phyloP scores from a whole-genome alignment of 208 protist genomes.

The Trypanosoma scelopori region DNA sequence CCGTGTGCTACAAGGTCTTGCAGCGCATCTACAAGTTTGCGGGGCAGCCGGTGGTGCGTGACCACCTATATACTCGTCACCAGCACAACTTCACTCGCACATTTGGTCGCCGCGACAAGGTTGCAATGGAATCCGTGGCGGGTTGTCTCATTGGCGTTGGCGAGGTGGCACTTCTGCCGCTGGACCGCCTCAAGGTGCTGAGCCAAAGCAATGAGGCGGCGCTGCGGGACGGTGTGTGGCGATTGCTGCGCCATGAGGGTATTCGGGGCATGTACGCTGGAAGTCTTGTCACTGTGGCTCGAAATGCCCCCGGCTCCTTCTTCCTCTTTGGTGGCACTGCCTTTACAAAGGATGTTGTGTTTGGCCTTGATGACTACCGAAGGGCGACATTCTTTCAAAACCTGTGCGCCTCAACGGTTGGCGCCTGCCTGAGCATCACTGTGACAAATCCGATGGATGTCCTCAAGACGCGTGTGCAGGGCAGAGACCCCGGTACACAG shows the following conservation, averaged over 20 bases:
- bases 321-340: slow-evolving; percentile 88
- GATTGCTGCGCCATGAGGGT: slow-evolving; percentile 76
- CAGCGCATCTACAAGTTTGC: slow-evolving; percentile 93
- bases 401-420: slow-evolving; percentile 79
- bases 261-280: slow-evolving; percentile 85
- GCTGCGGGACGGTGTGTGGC: slow-evolving; percentile 57
- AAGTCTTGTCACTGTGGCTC: slow-evolving; percentile 78
- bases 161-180: slow-evolving; percentile 87
- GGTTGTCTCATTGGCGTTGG: slow-evolving; percentile 86
- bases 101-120: slow-evolving; percentile 57
- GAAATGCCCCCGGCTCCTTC: slow-evolving; percentile 91
- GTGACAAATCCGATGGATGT: slow-evolving; percentile 93
- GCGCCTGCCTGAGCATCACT: slow-evolving; percentile 78
- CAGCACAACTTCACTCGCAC: slow-evolving; percentile 39
- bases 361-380: slow-evolving; percentile 75
- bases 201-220: slow-evolving; percentile 88
- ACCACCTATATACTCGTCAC: slow-evolving; percentile 55
- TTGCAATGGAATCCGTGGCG: slow-evolving; percentile 76
- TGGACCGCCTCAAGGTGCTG: slow-evolving; percentile 91
- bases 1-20: slow-evolving; percentile 89
- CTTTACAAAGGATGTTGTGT: slow-evolving; percentile 86
- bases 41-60: slow-evolving; percentile 85
- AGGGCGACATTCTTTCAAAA: slow-evolving; percentile 86
- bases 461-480: slow-evolving; percentile 92
- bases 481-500: slow-evolving; percentile 47